phyloP scores from a whole-genome alignment of 2,329 filamentous ascomycete genomes.

The Penicillium sp. region DNA sequence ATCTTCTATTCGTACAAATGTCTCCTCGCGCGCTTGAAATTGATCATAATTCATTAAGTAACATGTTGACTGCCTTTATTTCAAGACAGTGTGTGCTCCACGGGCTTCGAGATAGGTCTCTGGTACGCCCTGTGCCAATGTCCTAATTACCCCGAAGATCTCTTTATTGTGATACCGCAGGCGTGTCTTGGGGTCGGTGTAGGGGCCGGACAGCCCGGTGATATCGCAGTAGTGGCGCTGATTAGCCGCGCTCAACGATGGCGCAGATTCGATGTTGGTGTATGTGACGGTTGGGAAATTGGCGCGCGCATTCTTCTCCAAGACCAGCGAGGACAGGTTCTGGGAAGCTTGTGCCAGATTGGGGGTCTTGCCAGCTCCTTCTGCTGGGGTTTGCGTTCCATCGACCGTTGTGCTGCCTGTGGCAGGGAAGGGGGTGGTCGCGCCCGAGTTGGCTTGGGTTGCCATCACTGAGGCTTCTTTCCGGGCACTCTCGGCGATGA shows the following conservation, averaged over 20 bases:
- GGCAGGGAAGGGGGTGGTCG: conserved; percentile 63
- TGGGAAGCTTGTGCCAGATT: conserved; percentile 90
- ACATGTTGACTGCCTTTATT: conserved; percentile 51
- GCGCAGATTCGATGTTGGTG: conserved; percentile 94
- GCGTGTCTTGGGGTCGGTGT: conserved; percentile 92
- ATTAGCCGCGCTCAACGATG: conserved; percentile 74
- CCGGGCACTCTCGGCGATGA: conserved; percentile 83
- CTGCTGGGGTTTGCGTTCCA: conserved; percentile 49
- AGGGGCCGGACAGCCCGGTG: conserved; percentile 86
- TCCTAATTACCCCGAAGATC: conserved; percentile 80
- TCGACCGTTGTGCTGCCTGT: conserved; percentile 37
- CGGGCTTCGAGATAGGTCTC: conserved; percentile 88
- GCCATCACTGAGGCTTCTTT: conserved; percentile 87
- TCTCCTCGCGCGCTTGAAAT: not conserved
- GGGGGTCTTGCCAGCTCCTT: conserved; percentile 42
- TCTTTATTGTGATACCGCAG: conserved; percentile 92
- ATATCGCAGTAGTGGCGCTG: conserved; percentile 93
- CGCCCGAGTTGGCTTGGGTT: conserved; percentile 79
- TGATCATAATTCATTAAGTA: not conserved
- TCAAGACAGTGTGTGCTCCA: conserved; percentile 89
- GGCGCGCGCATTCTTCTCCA: conserved; percentile 70
- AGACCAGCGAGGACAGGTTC: conserved; percentile 80
- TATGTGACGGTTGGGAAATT: conserved; percentile 70
- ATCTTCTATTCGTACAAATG: not conserved
- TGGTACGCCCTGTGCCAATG: conserved; percentile 75